A percentile compares a stretch with the other conserved stretches of the same genome.
phyloP scores from a whole-genome alignment of 768 basidiomycete genomes.

The Tulasnella sp. region DNA sequence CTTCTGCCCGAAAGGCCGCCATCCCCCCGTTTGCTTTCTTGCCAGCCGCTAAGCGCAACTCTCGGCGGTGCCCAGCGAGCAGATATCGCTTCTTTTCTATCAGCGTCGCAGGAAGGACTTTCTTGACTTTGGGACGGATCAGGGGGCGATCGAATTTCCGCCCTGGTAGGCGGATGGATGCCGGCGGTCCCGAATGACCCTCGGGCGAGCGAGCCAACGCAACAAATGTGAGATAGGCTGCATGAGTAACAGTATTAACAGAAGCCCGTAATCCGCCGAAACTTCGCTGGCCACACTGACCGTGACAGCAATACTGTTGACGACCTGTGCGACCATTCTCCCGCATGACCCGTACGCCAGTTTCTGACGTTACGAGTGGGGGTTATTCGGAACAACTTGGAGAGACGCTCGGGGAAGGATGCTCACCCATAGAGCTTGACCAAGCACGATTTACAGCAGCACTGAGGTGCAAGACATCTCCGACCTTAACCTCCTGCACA shows the following conservation, averaged over 20 bases:
- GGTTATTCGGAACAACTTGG: neutral
- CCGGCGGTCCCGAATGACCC: neutral
- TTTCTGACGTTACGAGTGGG: constrained; percentile 3
- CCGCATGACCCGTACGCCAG: constrained; percentile 16
- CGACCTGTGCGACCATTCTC: constrained; percentile 8
- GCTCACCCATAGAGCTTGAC: constrained; percentile 12
- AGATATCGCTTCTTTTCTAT: constrained; percentile 16
- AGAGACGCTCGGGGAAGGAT: neutral
- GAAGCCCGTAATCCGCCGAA: neutral
- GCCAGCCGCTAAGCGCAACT: neutral
- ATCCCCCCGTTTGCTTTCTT: neutral
- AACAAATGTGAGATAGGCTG: constrained; percentile 19
- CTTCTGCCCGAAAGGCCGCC: neutral
- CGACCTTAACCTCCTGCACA: constrained; percentile 15
- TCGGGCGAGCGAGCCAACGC: constrained; percentile 5
- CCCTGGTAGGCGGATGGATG: constrained; percentile 5
- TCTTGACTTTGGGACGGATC: constrained; percentile 13
- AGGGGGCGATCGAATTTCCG: neutral
- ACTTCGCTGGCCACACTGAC: neutral
- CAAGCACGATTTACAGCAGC: constrained; percentile 16
- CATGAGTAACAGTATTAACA: neutral
- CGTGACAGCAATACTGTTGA: constrained; percentile 15
- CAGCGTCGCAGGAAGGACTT: constrained; percentile 5
- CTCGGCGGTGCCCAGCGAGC: constrained; percentile 15
- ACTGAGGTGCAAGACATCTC: constrained; percentile 13